These are phyloP conservation scores for Oryza officinalis DNA, from an alignment of 176 grass and related monocot genomes.

Conservation along the genomic window DNA sequence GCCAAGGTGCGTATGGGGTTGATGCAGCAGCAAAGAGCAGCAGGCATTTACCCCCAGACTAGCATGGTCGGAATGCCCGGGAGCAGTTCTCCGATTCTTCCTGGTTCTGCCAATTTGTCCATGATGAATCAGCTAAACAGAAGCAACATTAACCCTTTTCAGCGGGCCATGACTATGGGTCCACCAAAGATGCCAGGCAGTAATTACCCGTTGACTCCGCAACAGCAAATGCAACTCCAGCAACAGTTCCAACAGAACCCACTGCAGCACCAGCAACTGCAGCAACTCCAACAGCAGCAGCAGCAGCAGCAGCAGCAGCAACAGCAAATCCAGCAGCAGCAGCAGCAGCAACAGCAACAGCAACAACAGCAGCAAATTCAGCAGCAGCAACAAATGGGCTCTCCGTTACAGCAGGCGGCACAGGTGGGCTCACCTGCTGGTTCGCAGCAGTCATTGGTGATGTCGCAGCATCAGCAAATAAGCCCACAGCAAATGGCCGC, in stretches of 20 bases:
- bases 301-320: slow-evolving; percentile 42
- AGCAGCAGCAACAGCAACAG: background rate
- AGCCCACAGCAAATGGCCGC: slow-evolving; percentile 81
- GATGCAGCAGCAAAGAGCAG: slow-evolving; percentile 62
- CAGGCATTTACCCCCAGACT: slow-evolving; percentile 60
- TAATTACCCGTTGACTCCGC: slow-evolving; percentile 69
- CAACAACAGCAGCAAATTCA: slow-evolving; percentile 28
- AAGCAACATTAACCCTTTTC: slow-evolving; percentile 60
- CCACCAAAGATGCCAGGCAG: slow-evolving; percentile 83
- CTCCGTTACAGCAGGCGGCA: slow-evolving; percentile 50
- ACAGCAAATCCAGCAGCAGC: slow-evolving; percentile 5
- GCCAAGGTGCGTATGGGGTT: slow-evolving; percentile 58
- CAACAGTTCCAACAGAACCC: slow-evolving; percentile 47
- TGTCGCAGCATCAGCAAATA: slow-evolving; percentile 74
- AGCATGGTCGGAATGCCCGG: slow-evolving; percentile 71
- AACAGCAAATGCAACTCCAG: slow-evolving; percentile 57
- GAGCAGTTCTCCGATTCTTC: slow-evolving; percentile 66
- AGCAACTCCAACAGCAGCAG: slow-evolving; percentile 16
- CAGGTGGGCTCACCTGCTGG: slow-evolving; percentile 75
- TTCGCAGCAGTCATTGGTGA: slow-evolving; percentile 64
- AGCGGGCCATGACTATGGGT: slow-evolving; percentile 77
- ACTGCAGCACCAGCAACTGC: slow-evolving; percentile 35
- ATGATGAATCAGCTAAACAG: slow-evolving; percentile 78
- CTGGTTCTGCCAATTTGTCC: slow-evolving; percentile 60
- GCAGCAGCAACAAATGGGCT: slow-evolving; percentile 67